These are phyloP conservation scores for Floccularia luteovirens DNA, from an alignment of 768 basidiomycete species.

Conservation along the genomic window DNA sequence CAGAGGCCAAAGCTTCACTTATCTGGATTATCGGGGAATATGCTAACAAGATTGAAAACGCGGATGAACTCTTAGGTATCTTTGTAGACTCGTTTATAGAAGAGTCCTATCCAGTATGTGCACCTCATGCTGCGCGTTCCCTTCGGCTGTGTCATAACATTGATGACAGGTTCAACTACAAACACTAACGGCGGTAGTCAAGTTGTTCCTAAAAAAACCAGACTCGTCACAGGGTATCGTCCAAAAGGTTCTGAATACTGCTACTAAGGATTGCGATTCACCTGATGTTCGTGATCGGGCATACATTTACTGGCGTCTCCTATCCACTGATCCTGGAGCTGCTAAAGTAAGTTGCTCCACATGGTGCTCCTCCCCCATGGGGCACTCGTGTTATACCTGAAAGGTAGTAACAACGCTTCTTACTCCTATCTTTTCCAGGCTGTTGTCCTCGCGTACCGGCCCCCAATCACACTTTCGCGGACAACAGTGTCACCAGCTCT, in stretches of 20 bases:
- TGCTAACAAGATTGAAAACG: slow-evolving; percentile 95
- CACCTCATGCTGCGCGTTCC: slow-evolving; percentile 1
- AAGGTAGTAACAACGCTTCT: slow-evolving; percentile 1
- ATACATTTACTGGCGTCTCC: slow-evolving; percentile 95
- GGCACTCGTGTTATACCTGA: no score
- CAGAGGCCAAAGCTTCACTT: slow-evolving; percentile 94
- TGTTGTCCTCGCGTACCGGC: slow-evolving; percentile 86
- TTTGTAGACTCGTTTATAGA: slow-evolving; percentile 93
- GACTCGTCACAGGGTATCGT: slow-evolving; percentile 90
- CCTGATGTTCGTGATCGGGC: slow-evolving; percentile 96
- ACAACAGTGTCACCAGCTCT: slow-evolving; percentile 85
- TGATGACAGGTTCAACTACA: slow-evolving; percentile 56
- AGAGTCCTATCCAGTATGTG: slow-evolving; percentile 79
- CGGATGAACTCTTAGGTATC: slow-evolving; percentile 82
- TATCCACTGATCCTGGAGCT: slow-evolving; percentile 92
- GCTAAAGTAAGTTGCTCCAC: slow-evolving; percentile 61
- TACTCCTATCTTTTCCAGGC: slow-evolving; percentile 22
- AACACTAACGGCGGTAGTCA: slow-evolving; percentile 92
- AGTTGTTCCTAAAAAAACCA: slow-evolving; percentile 92
- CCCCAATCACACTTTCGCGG: slow-evolving; percentile 88
- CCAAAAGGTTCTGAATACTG: slow-evolving; percentile 85
- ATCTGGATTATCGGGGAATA: slow-evolving; percentile 99
- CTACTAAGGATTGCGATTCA: slow-evolving; percentile 95
- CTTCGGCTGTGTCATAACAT: slow-evolving; percentile 2
- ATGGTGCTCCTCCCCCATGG: no score